Conservation (phyloP, 148 eudicot genomes). For the Vaccinium corymbosum region DNA sequence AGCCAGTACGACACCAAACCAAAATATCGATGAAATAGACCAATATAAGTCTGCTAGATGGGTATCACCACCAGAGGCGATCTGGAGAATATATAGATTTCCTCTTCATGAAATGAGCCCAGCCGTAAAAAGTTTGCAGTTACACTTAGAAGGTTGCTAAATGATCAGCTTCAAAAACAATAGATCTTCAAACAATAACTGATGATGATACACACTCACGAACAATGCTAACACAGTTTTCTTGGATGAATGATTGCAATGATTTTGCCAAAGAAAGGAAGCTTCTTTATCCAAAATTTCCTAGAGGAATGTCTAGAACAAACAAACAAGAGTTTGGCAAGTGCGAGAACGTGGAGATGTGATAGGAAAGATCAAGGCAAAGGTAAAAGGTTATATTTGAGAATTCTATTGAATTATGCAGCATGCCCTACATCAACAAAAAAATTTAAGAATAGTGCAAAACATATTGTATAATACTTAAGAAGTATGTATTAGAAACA, state of each 20-base stretch:
- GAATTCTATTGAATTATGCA: neutral
- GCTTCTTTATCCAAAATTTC: neutral
- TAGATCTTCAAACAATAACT: neutral
- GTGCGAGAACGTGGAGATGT: neutral
- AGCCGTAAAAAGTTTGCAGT: too few species aligned
- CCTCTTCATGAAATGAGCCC: too few species aligned
- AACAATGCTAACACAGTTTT: neutral
- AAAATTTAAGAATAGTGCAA: neutral
- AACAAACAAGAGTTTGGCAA: neutral
- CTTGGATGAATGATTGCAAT: too few species aligned
- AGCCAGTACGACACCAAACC: too few species aligned
- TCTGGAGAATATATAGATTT: too few species aligned
- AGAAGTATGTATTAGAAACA: neutral
- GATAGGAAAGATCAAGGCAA: neutral
- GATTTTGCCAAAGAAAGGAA: neutral
- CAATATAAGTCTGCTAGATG: too few species aligned
- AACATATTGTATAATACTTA: neutral
- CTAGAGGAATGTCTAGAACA: neutral
- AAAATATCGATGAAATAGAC: too few species aligned
- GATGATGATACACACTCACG: neutral
- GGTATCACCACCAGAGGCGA: too few species aligned
- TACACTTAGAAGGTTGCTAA: too few species aligned
- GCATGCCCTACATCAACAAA: neutral
- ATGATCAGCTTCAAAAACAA: too few species aligned
- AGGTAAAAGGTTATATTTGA: neutral